Evolutionary conservation across 495 filamentous ascomycete genomes (phyloP), one percentile per base, ranked within the genome.

Genomic region (Elasticomyces elasticus): DNA sequence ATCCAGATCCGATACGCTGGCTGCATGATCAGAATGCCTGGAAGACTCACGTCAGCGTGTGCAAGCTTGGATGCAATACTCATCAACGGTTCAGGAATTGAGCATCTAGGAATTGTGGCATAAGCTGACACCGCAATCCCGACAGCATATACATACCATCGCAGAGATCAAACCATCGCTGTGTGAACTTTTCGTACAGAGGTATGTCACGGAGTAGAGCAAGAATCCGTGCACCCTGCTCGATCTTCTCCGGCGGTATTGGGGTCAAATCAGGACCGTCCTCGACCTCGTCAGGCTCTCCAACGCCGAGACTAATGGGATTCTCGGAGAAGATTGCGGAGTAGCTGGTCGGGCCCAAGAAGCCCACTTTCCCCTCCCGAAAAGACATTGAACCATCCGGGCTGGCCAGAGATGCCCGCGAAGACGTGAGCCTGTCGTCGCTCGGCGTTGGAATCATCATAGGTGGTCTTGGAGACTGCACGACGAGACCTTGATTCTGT

Each of bases 1-100:
- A 62, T 60, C 64, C 62, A 69, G 4, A 64, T 64, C n/a, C 60
- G 60, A 20, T 62, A 55, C 45, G 61, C 62, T 0, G 67, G 66
- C 54, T 62, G 64, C 37, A 66, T 58, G 9, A 66, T 45, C 38
- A 69, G 46, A 15, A 64, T 56, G 35, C 35, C 35, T 40, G 35
- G 35, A 40, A 5, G 35, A 13, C 2, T 5, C 12, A 3, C 3
- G 35, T 40, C 12, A 40, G 35, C 35, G 5, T 5, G n/a, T n/a
- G n/a, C n/a, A n/a, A n/a, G n/a, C n/a, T n/a, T 33, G 30, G 30
- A 33, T 33, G 30, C 30, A 15, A n/a, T n/a, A n/a, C n/a, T n/a
- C n/a, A n/a, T n/a, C n/a, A n/a, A n/a, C n/a, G n/a, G n/a, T n/a
- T n/a, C n/a, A n/a, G n/a, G n/a, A n/a, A n/a, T n/a, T n/a, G n/a